These are phyloP conservation scores for Leucosporidium creatinivorum DNA, from an alignment of 768 basidiomycete species.

Conservation along the genomic window DNA sequence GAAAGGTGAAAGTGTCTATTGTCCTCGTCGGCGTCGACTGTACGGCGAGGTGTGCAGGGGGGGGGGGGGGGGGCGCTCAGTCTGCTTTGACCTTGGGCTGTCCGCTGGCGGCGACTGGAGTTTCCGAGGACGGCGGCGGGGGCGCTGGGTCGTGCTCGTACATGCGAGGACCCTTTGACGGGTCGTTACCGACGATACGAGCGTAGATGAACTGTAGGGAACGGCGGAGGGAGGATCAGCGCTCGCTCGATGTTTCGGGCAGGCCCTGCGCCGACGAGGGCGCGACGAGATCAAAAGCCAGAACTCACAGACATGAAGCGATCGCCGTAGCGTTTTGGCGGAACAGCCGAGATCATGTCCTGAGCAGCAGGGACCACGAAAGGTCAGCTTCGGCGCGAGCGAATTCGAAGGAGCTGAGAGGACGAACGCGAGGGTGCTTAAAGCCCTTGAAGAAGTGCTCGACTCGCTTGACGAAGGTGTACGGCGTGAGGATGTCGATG, in stretches of 20 bases:
- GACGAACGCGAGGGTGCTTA: constrained; percentile 72
- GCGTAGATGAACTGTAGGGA: constrained; percentile 66
- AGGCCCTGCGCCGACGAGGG: too few relatives aligned
- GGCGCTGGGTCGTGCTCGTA: constrained; percentile 1
- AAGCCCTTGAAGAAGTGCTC: constrained; percentile 93
- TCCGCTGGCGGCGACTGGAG: too few relatives aligned
- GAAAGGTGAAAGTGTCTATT: too few relatives aligned
- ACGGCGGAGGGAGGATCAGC: too few relatives aligned
- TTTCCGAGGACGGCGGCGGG: too few relatives aligned
- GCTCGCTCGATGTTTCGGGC: too few relatives aligned
- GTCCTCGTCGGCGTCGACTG: too few relatives aligned
- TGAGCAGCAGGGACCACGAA: constrained; percentile 40
- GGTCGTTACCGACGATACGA: constrained; percentile 69
- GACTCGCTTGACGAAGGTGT: constrained; percentile 61
- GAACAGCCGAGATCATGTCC: constrained; percentile 93
- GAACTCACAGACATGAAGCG: constrained; percentile 55
- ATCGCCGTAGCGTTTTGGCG: constrained; percentile 74
- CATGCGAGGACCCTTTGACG: constrained; percentile 47
- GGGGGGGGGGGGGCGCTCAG: too few relatives aligned
- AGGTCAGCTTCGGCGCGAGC: not conserved
- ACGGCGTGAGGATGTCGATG: constrained; percentile 95
- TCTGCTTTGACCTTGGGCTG: too few relatives aligned
- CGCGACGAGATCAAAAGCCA: too few relatives aligned
- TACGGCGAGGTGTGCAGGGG: too few relatives aligned
- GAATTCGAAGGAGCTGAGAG: constrained; percentile 9